Base-by-base conservation (phyloP, 371 early-diverging fungal species). In the Lichtheimia ramosa region DNA sequence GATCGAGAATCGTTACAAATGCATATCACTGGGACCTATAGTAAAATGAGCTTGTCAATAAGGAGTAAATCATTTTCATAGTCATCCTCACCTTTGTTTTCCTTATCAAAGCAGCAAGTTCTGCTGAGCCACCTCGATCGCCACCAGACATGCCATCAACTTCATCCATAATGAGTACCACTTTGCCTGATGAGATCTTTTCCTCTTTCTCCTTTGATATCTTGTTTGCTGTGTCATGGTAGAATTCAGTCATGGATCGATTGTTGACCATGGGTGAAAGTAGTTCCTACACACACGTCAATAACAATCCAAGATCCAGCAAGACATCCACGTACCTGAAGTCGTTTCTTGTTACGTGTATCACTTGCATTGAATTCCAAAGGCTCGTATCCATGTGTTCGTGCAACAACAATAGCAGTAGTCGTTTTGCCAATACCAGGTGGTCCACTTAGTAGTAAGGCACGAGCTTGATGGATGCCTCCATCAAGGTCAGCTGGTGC, bases 341-440 rank as follows among this genome's bases (percentile, higher is more conserved):
- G 76, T 5, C 88, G 66, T 48, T 83, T 91, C 70, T 99, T 99
- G 81, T 85, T 97, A 59, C 99, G 88, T 5, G 91, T 86, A 75
- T 99, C 99, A 76, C 98, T 96, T 43, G 99, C 99, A 72, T 99
- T 99, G 61, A 98, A 97, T 76, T 99, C 99, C 2, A 98, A 68
- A 6, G 91, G 74, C n/a, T 92, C 89, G 56, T 89, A 94, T 0
- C 95, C 96, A 27, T 90, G 84, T 12, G 82, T 68, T 23, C 85
- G 74, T 14, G 95, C 93, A 5, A 93, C 91, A 16, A 99, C 71
- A 69, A 95, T 93, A 1, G 97, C 99, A 0, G 96, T 81, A 0
- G 99, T 96, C 3, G 99, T 99, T 75, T 99, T 99, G 40, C 99
- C 99, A 27, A 99, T 91, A 2, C 99, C 99, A 8, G 99, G 99